Evolutionary conservation across 371 early-diverging fungal genomes (phyloP).

Genomic region (Circinella umbellata): DNA sequence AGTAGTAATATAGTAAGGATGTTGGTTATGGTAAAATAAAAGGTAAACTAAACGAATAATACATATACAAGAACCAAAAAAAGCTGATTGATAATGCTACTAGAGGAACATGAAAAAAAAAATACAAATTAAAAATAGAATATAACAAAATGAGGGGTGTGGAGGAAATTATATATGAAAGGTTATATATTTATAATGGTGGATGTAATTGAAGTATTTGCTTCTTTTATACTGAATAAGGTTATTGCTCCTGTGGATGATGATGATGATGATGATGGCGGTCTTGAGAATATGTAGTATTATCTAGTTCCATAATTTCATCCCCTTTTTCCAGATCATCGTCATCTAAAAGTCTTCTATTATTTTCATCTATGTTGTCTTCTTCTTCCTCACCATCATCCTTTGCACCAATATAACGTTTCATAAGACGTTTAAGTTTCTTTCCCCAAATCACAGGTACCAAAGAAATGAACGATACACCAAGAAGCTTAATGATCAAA

Average conservation of each 20-base stretch:
- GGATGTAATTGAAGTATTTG: too few relatives aligned
- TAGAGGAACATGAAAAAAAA: too few relatives aligned
- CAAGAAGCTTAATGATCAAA: slow-evolving; percentile 43
- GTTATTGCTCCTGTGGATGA: neutral
- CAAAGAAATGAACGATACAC: slow-evolving; percentile 48
- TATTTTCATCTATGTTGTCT: slow-evolving; percentile 10
- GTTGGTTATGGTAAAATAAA: too few relatives aligned
- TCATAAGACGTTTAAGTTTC: slow-evolving; percentile 31
- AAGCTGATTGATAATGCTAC: too few relatives aligned
- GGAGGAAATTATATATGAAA: too few relatives aligned
- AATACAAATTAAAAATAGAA: too few relatives aligned
- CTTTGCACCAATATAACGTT: slow-evolving; percentile 16
- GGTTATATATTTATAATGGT: too few relatives aligned
- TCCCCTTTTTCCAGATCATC: slow-evolving; percentile 30
- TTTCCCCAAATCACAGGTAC: slow-evolving; percentile 56
- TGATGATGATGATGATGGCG: neutral
- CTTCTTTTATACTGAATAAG: too few relatives aligned
- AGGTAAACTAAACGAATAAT: too few relatives aligned
- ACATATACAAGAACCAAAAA: too few relatives aligned
- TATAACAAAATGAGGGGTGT: too few relatives aligned
- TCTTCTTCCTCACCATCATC: slow-evolving; percentile 20
- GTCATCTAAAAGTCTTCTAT: neutral
- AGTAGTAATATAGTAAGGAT: too few relatives aligned
- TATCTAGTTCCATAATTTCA: slow-evolving; percentile 1
- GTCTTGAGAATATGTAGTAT: neutral